A percentile compares a stretch with the other conserved stretches of the same genome.
phyloP scores from a whole-genome alignment of 2,329 filamentous ascomycete species.

The Claviceps sp. region DNA sequence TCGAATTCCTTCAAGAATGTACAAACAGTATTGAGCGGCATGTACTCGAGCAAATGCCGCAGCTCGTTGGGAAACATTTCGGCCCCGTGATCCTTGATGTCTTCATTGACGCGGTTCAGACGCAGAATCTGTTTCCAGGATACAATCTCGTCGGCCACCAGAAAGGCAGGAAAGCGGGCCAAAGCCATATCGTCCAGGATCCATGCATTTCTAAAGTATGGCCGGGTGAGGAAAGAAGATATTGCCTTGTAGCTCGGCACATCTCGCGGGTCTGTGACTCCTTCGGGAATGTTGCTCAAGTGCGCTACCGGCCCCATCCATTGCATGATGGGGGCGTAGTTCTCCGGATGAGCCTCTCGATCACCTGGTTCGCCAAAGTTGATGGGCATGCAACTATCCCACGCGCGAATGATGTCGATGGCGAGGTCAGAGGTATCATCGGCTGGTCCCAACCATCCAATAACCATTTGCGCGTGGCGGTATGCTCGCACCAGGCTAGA shows the following conservation, averaged over 20 bases:
- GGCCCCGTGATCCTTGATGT: conserved; percentile 20
- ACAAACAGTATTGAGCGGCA: conserved; percentile 9
- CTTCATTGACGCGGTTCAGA: conserved; percentile 21
- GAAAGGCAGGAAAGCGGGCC: conserved; percentile 17
- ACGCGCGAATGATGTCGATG: conserved; percentile 13
- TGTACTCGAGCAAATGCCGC: conserved; percentile 9
- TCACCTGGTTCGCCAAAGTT: conserved; percentile 22
- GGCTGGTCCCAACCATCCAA: conserved; percentile 21
- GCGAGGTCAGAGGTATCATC: conserved; percentile 15
- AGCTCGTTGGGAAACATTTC: conserved; percentile 16
- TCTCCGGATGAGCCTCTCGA: conserved; percentile 17
- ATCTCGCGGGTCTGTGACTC: conserved; percentile 11
- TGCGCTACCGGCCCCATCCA: conserved; percentile 17
- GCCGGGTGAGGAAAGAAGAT: conserved; percentile 17
- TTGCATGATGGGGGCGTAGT: conserved; percentile 19
- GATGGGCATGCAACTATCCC: conserved; percentile 18
- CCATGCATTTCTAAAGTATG: conserved; percentile 23
- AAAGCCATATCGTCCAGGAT: conserved; percentile 23
- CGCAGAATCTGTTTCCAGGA: conserved; percentile 23
- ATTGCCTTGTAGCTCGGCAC: conserved; percentile 12
- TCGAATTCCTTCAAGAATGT: conserved; percentile 9
- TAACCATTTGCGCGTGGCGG: conserved; percentile 18
- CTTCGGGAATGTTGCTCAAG: conserved; percentile 11
- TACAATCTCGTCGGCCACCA: conserved; percentile 22
- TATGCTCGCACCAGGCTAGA: conserved; percentile 18